phyloP scores from a whole-genome alignment of 2,329 filamentous ascomycete species.

The Fusarium acutatum region DNA sequence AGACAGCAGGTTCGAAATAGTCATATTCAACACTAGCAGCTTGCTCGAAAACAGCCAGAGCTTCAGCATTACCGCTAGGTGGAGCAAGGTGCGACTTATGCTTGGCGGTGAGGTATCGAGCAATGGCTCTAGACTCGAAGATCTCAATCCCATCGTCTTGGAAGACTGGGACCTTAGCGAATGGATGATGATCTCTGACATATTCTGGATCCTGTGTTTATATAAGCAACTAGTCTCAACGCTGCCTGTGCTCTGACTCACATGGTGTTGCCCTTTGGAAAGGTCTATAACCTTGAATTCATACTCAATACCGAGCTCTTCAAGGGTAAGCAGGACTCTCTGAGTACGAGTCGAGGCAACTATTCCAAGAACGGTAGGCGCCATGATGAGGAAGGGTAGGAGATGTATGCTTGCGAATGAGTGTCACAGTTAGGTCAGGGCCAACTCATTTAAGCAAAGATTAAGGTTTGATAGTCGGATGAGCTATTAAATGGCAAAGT shows the following conservation, averaged over 20 bases:
- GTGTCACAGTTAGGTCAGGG: too few species aligned
- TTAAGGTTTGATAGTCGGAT: too few species aligned
- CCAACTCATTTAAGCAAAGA: too few species aligned
- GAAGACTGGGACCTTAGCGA: background rate
- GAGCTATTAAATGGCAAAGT: background rate
- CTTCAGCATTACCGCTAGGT: background rate
- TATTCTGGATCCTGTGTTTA: background rate
- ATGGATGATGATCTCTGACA: background rate
- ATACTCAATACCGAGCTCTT: background rate
- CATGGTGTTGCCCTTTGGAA: background rate
- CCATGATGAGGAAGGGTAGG: background rate
- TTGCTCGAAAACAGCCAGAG: background rate
- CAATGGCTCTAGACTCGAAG: background rate
- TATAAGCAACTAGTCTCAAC: background rate
- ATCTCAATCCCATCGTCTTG: background rate
- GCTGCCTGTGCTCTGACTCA: background rate
- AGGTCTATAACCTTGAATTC: background rate
- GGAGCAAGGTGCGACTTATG: background rate
- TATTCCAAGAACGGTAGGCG: background rate
- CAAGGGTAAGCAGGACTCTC: background rate
- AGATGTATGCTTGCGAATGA: background rate
- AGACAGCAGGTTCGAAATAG: background rate
- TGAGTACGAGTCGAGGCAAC: background rate
- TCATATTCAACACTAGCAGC: background rate
- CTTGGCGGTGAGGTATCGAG: background rate